These are phyloP conservation scores for Eucalyptus curtisii DNA, from an alignment of 345 rosid genomes.

Conservation along the genomic window DNA sequence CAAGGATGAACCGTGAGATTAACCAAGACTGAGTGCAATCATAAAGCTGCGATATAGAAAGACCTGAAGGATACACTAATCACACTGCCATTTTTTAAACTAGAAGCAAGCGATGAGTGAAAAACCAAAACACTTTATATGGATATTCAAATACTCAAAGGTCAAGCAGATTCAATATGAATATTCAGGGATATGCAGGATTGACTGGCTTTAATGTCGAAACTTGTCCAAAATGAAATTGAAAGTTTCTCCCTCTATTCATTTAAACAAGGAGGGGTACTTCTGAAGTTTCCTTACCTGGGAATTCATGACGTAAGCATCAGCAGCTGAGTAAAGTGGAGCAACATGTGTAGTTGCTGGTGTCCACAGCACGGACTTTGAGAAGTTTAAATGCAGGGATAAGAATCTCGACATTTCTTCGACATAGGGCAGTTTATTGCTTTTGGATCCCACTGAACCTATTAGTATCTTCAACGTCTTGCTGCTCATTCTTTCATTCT, in stretches of 20 bases:
- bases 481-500: conserved; percentile 5
- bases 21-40: not conserved
- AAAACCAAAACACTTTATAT: not conserved
- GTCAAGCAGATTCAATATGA: not conserved
- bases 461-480: conserved; percentile 61
- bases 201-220: not conserved
- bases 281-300: conserved; percentile 34
- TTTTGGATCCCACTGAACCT: conserved; percentile 93
- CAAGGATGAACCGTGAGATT: not conserved
- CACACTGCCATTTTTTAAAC: not conserved
- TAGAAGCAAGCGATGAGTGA: not conserved
- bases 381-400: conserved; percentile 47
- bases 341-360: conserved; percentile 75
- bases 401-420: conserved; percentile 51
- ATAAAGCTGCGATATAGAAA: not conserved
- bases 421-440: conserved; percentile 74
- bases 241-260: not conserved
- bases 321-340: conserved; percentile 89
- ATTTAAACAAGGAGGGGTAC: not conserved
- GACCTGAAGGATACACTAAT: not conserved
- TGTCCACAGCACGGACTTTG: conserved; percentile 68
- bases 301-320: conserved; percentile 78
- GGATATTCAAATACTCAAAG: not conserved
- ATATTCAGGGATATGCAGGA: not conserved
- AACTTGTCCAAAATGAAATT: not conserved